Evolutionary conservation across 306 rosid genomes (phyloP), one percentile per base, ranked within the genome.

Genomic region (Glycine tomentella): DNA sequence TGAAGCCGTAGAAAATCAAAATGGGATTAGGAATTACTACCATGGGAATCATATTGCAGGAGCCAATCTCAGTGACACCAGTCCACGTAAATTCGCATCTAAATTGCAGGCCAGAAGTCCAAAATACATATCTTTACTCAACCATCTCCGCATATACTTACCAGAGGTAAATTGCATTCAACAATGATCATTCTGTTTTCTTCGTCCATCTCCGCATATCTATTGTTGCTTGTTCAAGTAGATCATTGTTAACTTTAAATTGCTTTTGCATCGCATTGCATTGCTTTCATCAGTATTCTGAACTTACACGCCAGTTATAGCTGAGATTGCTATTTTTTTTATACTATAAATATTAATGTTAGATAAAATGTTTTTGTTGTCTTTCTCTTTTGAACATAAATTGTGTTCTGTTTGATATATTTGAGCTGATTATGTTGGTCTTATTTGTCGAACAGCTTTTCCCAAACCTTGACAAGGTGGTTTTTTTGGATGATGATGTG

Each of bases 61-160:
- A 79, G 87, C 97, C 64, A 92, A 93, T 91, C 98, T 93, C 67
- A 93, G 88, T 85, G 91, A 90, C 82, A 93, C 90, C 75, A 92
- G 82, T 81, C 98, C 98, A 7, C 93, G 97, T 36, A 87, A 88
- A 65, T 93, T 96, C 83, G 97, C 97, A 71, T 93, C 99, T 58
- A 93, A 88, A 77, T 82, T 96, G 92, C 98, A 92, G 87, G 93
- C 99, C 62, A 90, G 98, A 88, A 96, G 99, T 82, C 98, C 99
- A 4, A 96, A 96, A 86, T 96, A 96, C 85, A 96, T 96, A 86
- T 93, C 99, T 84, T 80, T 96, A 56, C 97, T 96, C 87, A 96
- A 96, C 85, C 99, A 96, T 89, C 93, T 96, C 48, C 99, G 99
- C 75, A 96, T 96, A 81, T 96, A 93, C 83, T 76, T 96, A 85